These are phyloP conservation scores for Kurtzmaniella cleridarum DNA, from an alignment of 805 yeast species.

Conservation along the genomic window DNA sequence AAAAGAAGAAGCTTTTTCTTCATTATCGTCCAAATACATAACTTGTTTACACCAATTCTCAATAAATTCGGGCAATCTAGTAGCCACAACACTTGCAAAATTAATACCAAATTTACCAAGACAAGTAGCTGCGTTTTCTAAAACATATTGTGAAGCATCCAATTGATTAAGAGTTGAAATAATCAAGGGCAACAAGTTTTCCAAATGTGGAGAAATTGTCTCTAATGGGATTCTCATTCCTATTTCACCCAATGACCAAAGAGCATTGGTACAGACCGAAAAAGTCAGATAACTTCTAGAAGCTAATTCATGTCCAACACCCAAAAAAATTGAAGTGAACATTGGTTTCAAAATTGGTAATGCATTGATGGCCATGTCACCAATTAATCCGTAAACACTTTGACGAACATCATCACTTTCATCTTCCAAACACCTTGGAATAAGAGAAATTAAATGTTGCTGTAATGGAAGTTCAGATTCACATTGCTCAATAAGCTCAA, in stretches of 20 bases:
- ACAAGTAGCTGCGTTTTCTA: slow-evolving; percentile 87
- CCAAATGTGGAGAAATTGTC: slow-evolving; percentile 47
- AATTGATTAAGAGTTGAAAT: slow-evolving; percentile 54
- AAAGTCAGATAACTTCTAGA: slow-evolving; percentile 43
- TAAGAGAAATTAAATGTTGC: slow-evolving; percentile 57
- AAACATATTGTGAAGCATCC: slow-evolving; percentile 55
- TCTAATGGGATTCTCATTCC: slow-evolving; percentile 50
- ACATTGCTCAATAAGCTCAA: slow-evolving; percentile 44
- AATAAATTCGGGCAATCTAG: slow-evolving; percentile 53
- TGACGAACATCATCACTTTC: slow-evolving; percentile 86
- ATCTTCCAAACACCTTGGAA: slow-evolving; percentile 59
- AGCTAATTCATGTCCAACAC: slow-evolving; percentile 65
- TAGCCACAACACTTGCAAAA: slow-evolving; percentile 45
- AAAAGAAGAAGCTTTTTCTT: slow-evolving; percentile 84
- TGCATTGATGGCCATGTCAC: slow-evolving; percentile 74
- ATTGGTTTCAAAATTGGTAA: slow-evolving; percentile 42
- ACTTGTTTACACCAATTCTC: slow-evolving; percentile 68
- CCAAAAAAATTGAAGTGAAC: slow-evolving; percentile 50
- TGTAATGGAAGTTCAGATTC: slow-evolving; percentile 16
- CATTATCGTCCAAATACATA: slow-evolving; percentile 65
- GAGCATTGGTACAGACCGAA: slow-evolving; percentile 80
- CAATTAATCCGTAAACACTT: slow-evolving; percentile 81
- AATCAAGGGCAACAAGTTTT: slow-evolving; percentile 49
- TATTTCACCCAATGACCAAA: slow-evolving; percentile 92
- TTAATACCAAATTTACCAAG: slow-evolving; percentile 77